phyloP scores from a whole-genome alignment of 257 asterid species.

The Scutellaria galericulata region DNA sequence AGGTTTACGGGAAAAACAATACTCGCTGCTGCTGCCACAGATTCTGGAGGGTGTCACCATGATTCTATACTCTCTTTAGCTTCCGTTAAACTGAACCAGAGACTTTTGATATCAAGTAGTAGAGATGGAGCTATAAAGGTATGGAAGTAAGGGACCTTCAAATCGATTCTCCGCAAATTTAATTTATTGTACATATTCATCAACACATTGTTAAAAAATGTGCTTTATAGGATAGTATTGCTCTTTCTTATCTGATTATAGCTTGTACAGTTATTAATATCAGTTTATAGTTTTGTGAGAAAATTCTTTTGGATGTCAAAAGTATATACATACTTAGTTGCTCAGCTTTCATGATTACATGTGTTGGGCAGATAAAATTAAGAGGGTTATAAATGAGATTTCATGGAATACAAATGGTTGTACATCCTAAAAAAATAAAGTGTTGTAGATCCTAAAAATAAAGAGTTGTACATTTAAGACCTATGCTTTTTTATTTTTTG shows the following conservation, averaged over 20 bases:
- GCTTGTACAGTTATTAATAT: not conserved
- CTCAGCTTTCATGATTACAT: too few relatives aligned
- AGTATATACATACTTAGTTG: not conserved
- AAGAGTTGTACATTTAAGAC: too few relatives aligned
- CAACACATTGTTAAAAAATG: constrained; percentile 34
- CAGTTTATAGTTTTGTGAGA: not conserved
- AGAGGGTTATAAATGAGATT: too few relatives aligned
- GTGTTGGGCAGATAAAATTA: too few relatives aligned
- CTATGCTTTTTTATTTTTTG: too few relatives aligned
- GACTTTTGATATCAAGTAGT: constrained; percentile 93
- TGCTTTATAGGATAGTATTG: constrained; percentile 40
- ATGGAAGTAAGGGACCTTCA: constrained; percentile 69
- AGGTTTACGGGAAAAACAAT: constrained; percentile 73
- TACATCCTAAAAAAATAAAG: too few relatives aligned
- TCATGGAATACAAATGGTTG: too few relatives aligned
- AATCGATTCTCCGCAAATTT: not conserved
- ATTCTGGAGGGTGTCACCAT: constrained; percentile 95
- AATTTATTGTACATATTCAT: constrained; percentile 51
- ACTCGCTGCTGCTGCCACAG: constrained; percentile 89
- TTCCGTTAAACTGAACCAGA: constrained; percentile 89
- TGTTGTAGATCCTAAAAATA: too few relatives aligned
- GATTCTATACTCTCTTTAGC: constrained; percentile 90
- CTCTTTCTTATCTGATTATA: not conserved
- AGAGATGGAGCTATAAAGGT: constrained; percentile 99
- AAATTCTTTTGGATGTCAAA: not conserved